Conservation (phyloP, 495 filamentous ascomycete genomes). For the Cryomyces minteri region DNA sequence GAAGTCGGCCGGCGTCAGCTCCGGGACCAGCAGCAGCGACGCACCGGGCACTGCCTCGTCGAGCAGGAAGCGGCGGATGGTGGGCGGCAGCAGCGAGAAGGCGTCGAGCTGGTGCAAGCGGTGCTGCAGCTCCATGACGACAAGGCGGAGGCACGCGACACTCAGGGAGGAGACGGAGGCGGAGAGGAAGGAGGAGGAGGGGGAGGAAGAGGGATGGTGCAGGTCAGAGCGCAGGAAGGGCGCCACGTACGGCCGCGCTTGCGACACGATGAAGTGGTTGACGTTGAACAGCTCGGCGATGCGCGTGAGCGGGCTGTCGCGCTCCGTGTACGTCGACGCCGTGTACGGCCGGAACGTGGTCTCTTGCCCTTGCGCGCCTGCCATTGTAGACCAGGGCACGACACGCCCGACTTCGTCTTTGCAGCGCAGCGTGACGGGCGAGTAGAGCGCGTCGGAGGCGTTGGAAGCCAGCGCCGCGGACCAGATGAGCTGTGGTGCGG, state of each 20-base stretch:
- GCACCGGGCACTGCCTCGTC: conserved; percentile 76
- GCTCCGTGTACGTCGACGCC: conserved; percentile 42
- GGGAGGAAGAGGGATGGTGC: conserved; percentile 18
- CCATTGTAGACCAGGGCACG: conserved; percentile 48
- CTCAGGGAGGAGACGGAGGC: conserved; percentile 21
- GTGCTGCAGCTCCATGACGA: conserved; percentile 64
- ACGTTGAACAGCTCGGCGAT: conserved; percentile 90
- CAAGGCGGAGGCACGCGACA: conserved; percentile 45
- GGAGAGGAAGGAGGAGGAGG: conserved; percentile 35
- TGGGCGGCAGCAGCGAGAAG: conserved; percentile 47
- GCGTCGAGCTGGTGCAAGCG: conserved; percentile 68
- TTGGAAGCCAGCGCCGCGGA: conserved; percentile 89
- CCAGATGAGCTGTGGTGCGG: conserved; percentile 50
- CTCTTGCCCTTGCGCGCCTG: conserved; percentile 26
- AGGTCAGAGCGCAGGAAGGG: conserved; percentile 72
- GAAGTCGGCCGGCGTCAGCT: conserved; percentile 54
- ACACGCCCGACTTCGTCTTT: conserved; percentile 66
- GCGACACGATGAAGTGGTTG: conserved; percentile 70
- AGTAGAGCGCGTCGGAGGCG: conserved; percentile 46
- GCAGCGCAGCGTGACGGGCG: conserved; percentile 55
- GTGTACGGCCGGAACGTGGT: conserved; percentile 51
- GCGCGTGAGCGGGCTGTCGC: conserved; percentile 62
- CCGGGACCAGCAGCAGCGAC: conserved; percentile 65
- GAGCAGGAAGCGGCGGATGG: conserved; percentile 59
- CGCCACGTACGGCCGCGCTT: conserved; percentile 62